Percentiles rank a stretch among this genome's conserved stretches.
Conservation (phyloP, 352 stramenopile species). For the Globisporangium nunn region DNA sequence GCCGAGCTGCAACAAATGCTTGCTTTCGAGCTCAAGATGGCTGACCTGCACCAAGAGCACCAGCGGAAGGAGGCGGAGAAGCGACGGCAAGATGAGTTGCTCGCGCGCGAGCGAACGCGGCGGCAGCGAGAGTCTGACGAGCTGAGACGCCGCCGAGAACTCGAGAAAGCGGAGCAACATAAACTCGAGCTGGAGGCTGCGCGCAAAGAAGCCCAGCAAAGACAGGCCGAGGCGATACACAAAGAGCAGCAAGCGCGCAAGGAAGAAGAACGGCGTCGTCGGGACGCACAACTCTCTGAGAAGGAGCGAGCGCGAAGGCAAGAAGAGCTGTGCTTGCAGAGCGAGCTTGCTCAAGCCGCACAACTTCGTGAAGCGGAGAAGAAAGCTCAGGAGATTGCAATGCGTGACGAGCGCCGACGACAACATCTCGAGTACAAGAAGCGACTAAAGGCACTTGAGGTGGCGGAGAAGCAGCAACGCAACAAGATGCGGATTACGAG, state of each 20-base stretch:
- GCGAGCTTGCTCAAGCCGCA: constrained; percentile 34
- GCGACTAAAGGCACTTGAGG: constrained; percentile 28
- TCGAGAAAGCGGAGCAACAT: constrained; percentile 48
- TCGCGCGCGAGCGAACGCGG: constrained; percentile 27
- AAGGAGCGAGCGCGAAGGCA: constrained; percentile 43
- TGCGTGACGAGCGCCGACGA: constrained; percentile 32
- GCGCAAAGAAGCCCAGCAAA: constrained; percentile 29
- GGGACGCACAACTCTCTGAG: constrained; percentile 38
- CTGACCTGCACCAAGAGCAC: constrained; percentile 41
- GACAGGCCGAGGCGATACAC: constrained; percentile 33
- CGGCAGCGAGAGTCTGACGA: constrained; percentile 54
- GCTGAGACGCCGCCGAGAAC: constrained; percentile 29
- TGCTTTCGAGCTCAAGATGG: constrained; percentile 57
- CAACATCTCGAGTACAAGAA: constrained; percentile 45
- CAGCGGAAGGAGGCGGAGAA: constrained; percentile 44
- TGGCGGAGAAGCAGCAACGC: constrained; percentile 50
- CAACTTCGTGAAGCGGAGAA: constrained; percentile 34
- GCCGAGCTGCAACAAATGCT: constrained; percentile 72
- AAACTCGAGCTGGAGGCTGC: constrained; percentile 37
- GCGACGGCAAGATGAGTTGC: constrained; percentile 33
- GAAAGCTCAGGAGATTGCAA: constrained; percentile 41
- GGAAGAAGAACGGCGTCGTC: constrained; percentile 40
- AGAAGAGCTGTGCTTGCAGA: constrained; percentile 47
- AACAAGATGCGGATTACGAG: constrained; percentile 61
- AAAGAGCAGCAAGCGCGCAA: constrained; percentile 42